phyloP scores from a whole-genome alignment of 2,329 filamentous ascomycete species.

The Xylariaceae sp. region DNA sequence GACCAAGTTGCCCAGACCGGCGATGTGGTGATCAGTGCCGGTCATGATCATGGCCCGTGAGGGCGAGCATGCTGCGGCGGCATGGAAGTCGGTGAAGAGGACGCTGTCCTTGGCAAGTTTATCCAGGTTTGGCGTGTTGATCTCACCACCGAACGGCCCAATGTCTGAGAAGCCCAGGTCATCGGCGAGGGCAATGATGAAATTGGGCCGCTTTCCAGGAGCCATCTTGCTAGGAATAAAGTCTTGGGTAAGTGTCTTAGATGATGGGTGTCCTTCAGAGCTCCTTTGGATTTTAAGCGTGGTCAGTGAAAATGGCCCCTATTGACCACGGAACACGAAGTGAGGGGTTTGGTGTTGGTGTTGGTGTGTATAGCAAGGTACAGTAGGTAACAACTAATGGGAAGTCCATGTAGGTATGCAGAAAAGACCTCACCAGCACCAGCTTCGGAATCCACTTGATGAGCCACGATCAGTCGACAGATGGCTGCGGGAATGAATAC shows the following conservation, averaged over 20 bases:
- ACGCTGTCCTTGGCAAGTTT: conserved; percentile 46
- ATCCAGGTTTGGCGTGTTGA: conserved; percentile 56
- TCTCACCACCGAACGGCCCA: conserved; percentile 56
- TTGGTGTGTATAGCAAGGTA: too few relatives aligned
- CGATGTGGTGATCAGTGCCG: conserved; percentile 58
- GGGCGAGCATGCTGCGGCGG: conserved; percentile 61
- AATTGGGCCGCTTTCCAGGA: conserved; percentile 45
- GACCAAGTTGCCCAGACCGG: conserved; percentile 54
- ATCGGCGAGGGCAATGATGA: conserved; percentile 55
- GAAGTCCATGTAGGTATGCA: too few relatives aligned
- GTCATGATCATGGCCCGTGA: conserved; percentile 64
- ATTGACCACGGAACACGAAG: neutral
- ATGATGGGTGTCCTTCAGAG: too few relatives aligned
- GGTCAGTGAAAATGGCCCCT: neutral
- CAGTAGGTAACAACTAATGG: too few relatives aligned
- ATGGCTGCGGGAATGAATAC: neutral
- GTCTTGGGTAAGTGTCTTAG: neutral
- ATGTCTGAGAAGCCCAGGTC: conserved; percentile 59
- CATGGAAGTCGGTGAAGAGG: conserved; percentile 61
- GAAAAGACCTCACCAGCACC: too few relatives aligned
- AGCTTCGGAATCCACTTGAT: too few relatives aligned
- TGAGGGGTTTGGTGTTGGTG: neutral
- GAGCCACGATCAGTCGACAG: too few relatives aligned
- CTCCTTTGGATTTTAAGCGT: too few relatives aligned
- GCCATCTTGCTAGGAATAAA: conserved; percentile 19